phyloP scores from a whole-genome alignment of 1,284 basidiomycete species.

The Apiotrichum gracile region DNA sequence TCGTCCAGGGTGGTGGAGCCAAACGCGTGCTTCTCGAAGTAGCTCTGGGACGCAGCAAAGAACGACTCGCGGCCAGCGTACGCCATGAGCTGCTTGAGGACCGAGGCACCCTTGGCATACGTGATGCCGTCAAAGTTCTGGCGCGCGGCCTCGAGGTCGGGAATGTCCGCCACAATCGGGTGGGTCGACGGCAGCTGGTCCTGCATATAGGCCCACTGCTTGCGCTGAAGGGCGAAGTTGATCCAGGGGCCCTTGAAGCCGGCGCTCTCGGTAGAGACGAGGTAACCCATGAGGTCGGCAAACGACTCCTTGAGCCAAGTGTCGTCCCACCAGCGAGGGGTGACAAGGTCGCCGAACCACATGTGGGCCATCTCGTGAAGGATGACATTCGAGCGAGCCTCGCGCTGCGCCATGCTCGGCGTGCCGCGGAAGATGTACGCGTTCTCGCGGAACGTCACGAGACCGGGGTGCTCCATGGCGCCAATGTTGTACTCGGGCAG shows the following conservation, averaged over 20 bases:
- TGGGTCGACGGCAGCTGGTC: slow-evolving; percentile 5
- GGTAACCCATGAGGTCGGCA: slow-evolving; percentile 11
- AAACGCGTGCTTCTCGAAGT: slow-evolving; percentile 7
- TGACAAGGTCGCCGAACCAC: slow-evolving; percentile 9
- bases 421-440: slow-evolving; percentile 10
- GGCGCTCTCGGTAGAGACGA: slow-evolving; percentile 2
- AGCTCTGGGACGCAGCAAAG: slow-evolving; percentile 2
- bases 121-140: slow-evolving; percentile 10
- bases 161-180: slow-evolving; percentile 7
- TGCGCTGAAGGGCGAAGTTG: slow-evolving; percentile 3
- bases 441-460: slow-evolving; percentile 7
- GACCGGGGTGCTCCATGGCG: slow-evolving; percentile 10
- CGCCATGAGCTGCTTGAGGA: slow-evolving; percentile 10
- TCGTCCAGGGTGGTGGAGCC: slow-evolving; percentile 5
- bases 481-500: slow-evolving; percentile 14
- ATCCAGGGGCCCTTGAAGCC: slow-evolving; percentile 5
- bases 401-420: slow-evolving; percentile 1
- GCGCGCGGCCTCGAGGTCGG: slow-evolving; percentile 11
- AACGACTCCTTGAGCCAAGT: slow-evolving; percentile 13
- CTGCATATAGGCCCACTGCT: slow-evolving; percentile 7
- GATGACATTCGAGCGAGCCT: slow-evolving; percentile 3
- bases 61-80: slow-evolving; percentile 8
- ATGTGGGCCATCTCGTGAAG: slow-evolving; percentile 11
- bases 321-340: slow-evolving; percentile 8
- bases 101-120: slow-evolving; percentile 8